Evolutionary conservation across 2,329 filamentous ascomycete genomes (phyloP), one percentile per base, ranked within the genome.

Genomic region (Fusarium torreyae): DNA sequence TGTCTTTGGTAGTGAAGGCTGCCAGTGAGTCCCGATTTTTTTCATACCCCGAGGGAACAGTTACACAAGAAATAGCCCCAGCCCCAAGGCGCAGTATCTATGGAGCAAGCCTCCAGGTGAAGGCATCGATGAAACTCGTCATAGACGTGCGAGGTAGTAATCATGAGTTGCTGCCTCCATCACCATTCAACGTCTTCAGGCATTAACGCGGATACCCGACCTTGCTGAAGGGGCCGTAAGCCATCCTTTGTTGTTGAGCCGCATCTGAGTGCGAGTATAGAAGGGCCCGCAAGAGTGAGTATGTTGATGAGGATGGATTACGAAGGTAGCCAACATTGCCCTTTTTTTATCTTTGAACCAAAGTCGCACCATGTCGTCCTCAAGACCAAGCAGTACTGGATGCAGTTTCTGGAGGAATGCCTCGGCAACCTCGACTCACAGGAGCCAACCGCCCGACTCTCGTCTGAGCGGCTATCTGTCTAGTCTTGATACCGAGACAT

Each of bases 241-340:
- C 34, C 34, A 28, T n/a, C 15, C n/a, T n/a, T 22, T n/a, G 15
- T 20, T 26, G 22, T 61, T 69, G 60, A 69, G 65, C 65, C 66
- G 54, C 66, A 69, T 33, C 6, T 36, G n/a, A 9, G 18, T 28
- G 14, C 15, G 31, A 56, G 31, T 69, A 69, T 68, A 69, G 58
- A 68, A 62, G 26, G 42, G 22, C 31, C 40, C 26, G 10, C 10
- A 28, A 28, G 42, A 34, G 22, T 26, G 36, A 34, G 22, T 26
- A 36, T 44, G n/a, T 22, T 50, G 36, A n/a, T 4, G 28, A 42
- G 33, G 39, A 26, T 11, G 17, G 33, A 34, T n/a, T 4, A 46
- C 50, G 31, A 24, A 48, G 39, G 31, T 11, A 20, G 18, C 11
- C 5, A 40, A 20, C 36, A 56, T 18, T 24, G 8, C 26, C 17